Percentiles rank a stretch among this genome's conserved stretches.
phyloP scores from a whole-genome alignment of 352 stramenopile species.

The Pythium diclinum region DNA sequence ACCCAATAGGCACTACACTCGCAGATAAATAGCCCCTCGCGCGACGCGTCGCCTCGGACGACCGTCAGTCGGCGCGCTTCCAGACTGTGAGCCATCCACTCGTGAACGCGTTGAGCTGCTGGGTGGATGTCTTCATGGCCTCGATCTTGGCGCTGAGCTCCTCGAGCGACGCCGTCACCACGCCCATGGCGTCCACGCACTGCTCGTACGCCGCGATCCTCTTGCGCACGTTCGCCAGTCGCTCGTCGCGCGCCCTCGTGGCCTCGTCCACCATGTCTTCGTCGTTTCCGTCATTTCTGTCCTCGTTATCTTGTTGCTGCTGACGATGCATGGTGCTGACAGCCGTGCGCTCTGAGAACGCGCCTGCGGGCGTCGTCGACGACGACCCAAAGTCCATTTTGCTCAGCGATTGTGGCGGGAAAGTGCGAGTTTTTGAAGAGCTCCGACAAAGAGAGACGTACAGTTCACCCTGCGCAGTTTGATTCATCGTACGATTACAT shows the following conservation, averaged over 20 bases:
- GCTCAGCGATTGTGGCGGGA: neutral
- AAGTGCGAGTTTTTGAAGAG: slow-evolving; percentile 12
- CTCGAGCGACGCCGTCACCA: slow-evolving; percentile 54
- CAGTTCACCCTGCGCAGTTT: slow-evolving; percentile 3
- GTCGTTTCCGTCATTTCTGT: slow-evolving; percentile 7
- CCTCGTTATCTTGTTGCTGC: slow-evolving; percentile 20
- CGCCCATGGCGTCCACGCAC: slow-evolving; percentile 47
- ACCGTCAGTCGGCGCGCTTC: slow-evolving; percentile 39
- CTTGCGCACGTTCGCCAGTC: slow-evolving; percentile 41
- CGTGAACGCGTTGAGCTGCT: slow-evolving; percentile 75
- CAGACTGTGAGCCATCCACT: slow-evolving; percentile 69
- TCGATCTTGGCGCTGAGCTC: slow-evolving; percentile 64
- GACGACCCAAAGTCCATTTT: slow-evolving; percentile 21
- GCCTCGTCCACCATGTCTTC: slow-evolving; percentile 16
- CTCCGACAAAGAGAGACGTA: neutral
- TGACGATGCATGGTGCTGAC: slow-evolving; percentile 3
- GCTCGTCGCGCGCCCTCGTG: slow-evolving; percentile 35
- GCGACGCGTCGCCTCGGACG: slow-evolving; percentile 1
- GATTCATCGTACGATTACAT: neutral
- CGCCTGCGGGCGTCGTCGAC: slow-evolving; percentile 6
- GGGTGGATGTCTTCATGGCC: slow-evolving; percentile 55
- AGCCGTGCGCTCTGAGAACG: neutral
- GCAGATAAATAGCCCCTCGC: slow-evolving; percentile 17
- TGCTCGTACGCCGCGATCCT: slow-evolving; percentile 67
- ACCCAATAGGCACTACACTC: neutral